phyloP scores from a whole-genome alignment of 805 yeast genomes.

The Scheffersomyces amazonensis region DNA sequence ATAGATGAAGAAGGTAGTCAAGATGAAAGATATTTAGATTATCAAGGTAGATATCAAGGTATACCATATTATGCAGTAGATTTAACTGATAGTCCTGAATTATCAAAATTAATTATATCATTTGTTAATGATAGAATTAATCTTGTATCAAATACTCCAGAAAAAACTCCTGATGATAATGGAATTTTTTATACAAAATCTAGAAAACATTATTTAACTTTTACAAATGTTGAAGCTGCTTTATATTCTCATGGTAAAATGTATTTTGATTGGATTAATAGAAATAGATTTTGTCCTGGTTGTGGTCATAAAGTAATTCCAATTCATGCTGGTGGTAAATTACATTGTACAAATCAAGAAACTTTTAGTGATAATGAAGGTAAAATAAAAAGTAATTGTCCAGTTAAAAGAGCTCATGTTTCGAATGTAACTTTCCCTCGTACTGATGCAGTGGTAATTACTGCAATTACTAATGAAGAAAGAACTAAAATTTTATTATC shows the following conservation, averaged over 20 bases:
- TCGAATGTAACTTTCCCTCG: constrained; percentile 88
- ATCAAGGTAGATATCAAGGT: constrained; percentile 53
- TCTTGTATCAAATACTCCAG: not conserved
- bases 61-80: constrained; percentile 66
- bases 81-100: constrained; percentile 42
- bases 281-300: constrained; percentile 79
- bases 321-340: constrained; percentile 65
- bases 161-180: constrained; percentile 6
- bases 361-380: constrained; percentile 4
- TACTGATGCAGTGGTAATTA: constrained; percentile 85
- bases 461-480: constrained; percentile 66
- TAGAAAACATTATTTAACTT: constrained; percentile 34
- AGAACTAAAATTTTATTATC: constrained; percentile 68
- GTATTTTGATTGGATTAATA: constrained; percentile 79
- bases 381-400: constrained; percentile 26
- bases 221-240: constrained; percentile 50
- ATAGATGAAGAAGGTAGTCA: constrained; percentile 11
- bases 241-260: constrained; percentile 78
- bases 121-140: constrained; percentile 14
- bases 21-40: constrained; percentile 35
- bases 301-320: constrained; percentile 71
- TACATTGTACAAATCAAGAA: constrained; percentile 41
- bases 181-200: constrained; percentile 29
- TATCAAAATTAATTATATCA: constrained; percentile 33
- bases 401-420: constrained; percentile 41